phyloP scores from a whole-genome alignment of 768 basidiomycete species.

The Saitozyma sp. region DNA sequence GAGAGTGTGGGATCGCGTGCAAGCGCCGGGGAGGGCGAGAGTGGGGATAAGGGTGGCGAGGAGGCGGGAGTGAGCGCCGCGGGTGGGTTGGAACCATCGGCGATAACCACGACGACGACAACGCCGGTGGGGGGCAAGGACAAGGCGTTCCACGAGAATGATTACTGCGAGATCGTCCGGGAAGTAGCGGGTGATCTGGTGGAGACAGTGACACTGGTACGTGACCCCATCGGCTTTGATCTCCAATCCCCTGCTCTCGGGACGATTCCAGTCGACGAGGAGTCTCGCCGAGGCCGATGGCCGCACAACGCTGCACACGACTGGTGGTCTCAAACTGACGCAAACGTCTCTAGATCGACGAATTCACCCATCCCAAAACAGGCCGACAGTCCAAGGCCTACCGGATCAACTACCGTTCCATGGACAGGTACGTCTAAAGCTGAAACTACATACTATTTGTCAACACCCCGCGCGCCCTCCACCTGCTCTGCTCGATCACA shows the following conservation, averaged over 20 bases:
- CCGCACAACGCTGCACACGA: no score
- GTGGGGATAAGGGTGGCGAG: constrained; percentile 4
- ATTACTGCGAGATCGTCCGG: constrained; percentile 91
- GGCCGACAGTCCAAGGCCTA: constrained; percentile 77
- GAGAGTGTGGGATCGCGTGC: no score
- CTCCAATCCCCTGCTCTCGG: not conserved
- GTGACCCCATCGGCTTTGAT: no score
- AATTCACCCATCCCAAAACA: constrained; percentile 86
- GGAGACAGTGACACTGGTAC: constrained; percentile 82
- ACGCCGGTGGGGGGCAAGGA: constrained; percentile 22
- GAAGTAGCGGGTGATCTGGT: constrained; percentile 89
- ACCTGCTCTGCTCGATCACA: not conserved
- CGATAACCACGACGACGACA: constrained; percentile 36
- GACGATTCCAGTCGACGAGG: no score
- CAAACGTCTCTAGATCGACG: constrained; percentile 90
- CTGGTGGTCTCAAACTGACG: not conserved
- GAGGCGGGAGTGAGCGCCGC: constrained; percentile 71
- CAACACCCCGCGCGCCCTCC: not conserved
- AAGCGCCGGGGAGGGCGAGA: not conserved
- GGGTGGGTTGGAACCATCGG: constrained; percentile 58
- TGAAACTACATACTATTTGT: no score
- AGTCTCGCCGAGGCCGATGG: no score
- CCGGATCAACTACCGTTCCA: constrained; percentile 89
- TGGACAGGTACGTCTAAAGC: constrained; percentile 72
- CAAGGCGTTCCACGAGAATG: constrained; percentile 77